Percentiles rank a stretch among this genome's conserved stretches.
phyloP scores from a whole-genome alignment of 768 basidiomycete genomes.

The Rhizopogon sp. region DNA sequence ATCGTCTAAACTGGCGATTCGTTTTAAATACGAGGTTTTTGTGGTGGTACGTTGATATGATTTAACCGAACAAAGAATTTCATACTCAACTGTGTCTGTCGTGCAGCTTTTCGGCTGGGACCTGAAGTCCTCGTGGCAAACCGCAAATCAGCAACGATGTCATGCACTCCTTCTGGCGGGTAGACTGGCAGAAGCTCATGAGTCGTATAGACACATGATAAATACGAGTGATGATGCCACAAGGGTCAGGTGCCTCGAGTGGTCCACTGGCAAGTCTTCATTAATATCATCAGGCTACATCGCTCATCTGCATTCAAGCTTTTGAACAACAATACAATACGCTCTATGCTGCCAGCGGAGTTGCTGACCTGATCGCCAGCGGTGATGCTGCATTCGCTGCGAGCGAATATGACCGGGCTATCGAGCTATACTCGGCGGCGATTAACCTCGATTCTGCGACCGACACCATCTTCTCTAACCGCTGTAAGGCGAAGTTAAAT shows the following conservation, averaged over 20 bases:
- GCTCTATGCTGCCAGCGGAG: neutral
- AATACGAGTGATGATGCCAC: neutral
- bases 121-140: neutral
- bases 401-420: neutral
- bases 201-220: neutral
- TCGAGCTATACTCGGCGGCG: neutral
- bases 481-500: neutral
- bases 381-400: neutral
- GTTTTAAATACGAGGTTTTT: no score
- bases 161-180: neutral
- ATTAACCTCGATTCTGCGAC: neutral
- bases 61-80: neutral
- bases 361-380: neutral
- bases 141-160: neutral
- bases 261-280: neutral
- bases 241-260: neutral
- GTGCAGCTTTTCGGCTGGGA: neutral
- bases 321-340: neutral
- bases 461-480: neutral
- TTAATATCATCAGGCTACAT: no score
- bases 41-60: no score
- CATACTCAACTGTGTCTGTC: neutral
- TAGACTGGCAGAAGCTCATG: neutral
- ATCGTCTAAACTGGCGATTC: no score
- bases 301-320: neutral